Conservation (phyloP, 805 yeast genomes). For the Myxozyma neotropica region DNA sequence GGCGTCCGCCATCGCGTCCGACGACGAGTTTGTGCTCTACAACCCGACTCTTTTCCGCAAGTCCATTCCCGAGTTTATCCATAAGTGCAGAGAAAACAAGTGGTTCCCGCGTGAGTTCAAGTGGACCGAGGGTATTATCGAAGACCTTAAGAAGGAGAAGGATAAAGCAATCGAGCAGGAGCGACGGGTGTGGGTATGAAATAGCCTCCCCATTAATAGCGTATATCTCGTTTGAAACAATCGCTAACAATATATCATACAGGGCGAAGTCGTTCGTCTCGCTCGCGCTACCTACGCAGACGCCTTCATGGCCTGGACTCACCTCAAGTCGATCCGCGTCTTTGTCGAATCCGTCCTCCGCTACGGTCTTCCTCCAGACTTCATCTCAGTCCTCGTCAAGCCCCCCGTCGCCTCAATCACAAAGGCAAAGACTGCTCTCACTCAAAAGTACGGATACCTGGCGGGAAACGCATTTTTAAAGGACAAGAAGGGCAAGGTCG, state of each 20-base stretch:
- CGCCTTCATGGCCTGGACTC: slow-evolving; percentile 83
- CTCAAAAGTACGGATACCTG: slow-evolving; percentile 78
- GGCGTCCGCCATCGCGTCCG: slow-evolving; percentile 69
- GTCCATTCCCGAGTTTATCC: slow-evolving; percentile 66
- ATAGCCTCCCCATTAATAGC: neutral
- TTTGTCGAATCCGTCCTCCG: slow-evolving; percentile 93
- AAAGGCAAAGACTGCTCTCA: slow-evolving; percentile 68
- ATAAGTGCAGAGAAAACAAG: slow-evolving; percentile 76
- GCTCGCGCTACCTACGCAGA: slow-evolving; percentile 90
- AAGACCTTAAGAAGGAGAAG: slow-evolving; percentile 75
- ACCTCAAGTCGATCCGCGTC: slow-evolving; percentile 80
- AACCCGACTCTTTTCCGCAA: slow-evolving; percentile 85
- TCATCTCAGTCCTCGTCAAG: slow-evolving; percentile 54
- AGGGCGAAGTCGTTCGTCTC: slow-evolving; percentile 75
- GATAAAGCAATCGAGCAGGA: slow-evolving; percentile 75
- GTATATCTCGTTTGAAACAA: neutral
- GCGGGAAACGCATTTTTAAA: slow-evolving; percentile 85
- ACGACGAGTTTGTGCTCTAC: slow-evolving; percentile 72
- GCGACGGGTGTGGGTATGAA: slow-evolving; percentile 51
- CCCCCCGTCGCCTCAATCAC: slow-evolving; percentile 49
- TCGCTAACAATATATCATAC: slow-evolving; percentile 39
- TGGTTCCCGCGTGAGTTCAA: slow-evolving; percentile 92
- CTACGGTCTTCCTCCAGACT: slow-evolving; percentile 95
- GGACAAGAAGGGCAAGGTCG: slow-evolving; percentile 66
- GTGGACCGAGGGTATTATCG: slow-evolving; percentile 76